Conservation (phyloP, 2,329 filamentous ascomycete genomes). For the Phoma sp. region DNA sequence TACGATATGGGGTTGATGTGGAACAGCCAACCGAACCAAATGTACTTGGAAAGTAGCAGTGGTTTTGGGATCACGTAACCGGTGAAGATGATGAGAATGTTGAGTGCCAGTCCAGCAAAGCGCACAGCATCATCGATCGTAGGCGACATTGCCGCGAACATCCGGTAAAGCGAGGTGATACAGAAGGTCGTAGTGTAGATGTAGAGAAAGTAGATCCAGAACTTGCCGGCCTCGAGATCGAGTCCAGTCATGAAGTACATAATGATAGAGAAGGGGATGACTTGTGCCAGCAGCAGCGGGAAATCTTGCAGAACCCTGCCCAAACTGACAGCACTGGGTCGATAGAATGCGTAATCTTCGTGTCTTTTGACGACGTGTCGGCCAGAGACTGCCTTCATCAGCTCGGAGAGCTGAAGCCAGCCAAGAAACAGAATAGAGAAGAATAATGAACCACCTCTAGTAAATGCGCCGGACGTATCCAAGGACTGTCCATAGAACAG, state of each 20-base stretch:
- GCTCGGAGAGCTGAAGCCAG: slow-evolving; percentile 78
- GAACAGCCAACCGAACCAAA: slow-evolving; percentile 66
- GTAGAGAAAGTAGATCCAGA: slow-evolving; percentile 71
- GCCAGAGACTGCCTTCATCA: slow-evolving; percentile 78
- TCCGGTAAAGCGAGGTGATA: slow-evolving; percentile 70
- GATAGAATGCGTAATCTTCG: slow-evolving; percentile 72
- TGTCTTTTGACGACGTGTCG: slow-evolving; percentile 73
- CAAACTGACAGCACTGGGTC: slow-evolving; percentile 70
- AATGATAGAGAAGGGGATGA: slow-evolving; percentile 65
- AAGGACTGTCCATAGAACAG: slow-evolving; percentile 75
- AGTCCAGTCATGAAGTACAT: slow-evolving; percentile 71
- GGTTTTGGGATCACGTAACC: slow-evolving; percentile 74
- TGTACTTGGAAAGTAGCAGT: slow-evolving; percentile 63
- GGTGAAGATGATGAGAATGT: slow-evolving; percentile 68
- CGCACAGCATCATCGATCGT: slow-evolving; percentile 72
- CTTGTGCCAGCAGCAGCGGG: slow-evolving; percentile 65
- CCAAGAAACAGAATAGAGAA: slow-evolving; percentile 71
- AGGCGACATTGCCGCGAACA: slow-evolving; percentile 69
- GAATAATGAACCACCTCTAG: slow-evolving; percentile 69
- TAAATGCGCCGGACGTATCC: slow-evolving; percentile 68
- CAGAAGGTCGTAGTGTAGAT: slow-evolving; percentile 69
- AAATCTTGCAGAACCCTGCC: slow-evolving; percentile 70
- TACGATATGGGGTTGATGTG: slow-evolving; percentile 62
- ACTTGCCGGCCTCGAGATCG: slow-evolving; percentile 66
- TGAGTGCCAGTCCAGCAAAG: slow-evolving; percentile 68